These are phyloP conservation scores for Prunus kanzakura DNA, from an alignment of 306 rosid species.

Conservation along the genomic window DNA sequence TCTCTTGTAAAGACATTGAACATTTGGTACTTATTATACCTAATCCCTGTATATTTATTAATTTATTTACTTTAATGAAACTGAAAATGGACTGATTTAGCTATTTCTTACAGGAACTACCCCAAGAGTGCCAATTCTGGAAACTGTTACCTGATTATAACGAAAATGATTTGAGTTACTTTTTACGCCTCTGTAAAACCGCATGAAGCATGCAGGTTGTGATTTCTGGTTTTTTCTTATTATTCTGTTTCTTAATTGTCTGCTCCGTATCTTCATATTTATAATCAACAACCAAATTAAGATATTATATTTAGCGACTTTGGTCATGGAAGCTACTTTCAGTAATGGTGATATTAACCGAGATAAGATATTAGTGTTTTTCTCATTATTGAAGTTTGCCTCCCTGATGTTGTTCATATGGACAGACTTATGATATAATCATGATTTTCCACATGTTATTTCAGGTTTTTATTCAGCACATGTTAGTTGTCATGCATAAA, in stretches of 20 bases:
- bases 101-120: background rate
- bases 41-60: background rate
- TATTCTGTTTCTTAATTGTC: background rate
- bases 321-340: background rate
- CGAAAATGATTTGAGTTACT: background rate
- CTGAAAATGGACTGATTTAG: background rate
- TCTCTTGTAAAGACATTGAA: background rate
- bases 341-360: background rate
- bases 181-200: background rate
- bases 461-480: background rate
- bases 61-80: background rate
- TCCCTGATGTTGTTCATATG: background rate
- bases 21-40: background rate
- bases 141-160: background rate
- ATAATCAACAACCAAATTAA: background rate
- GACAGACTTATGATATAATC: background rate
- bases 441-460: background rate
- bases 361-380: background rate
- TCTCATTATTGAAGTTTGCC: background rate
- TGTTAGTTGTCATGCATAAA: background rate
- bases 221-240: background rate
- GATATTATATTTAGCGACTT: background rate
- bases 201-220: conserved; percentile 4
- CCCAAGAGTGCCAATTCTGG: background rate
- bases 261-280: background rate